Conservation (phyloP, 1,139 yeast genomes). For the Arxiozyma slooffiae region DNA sequence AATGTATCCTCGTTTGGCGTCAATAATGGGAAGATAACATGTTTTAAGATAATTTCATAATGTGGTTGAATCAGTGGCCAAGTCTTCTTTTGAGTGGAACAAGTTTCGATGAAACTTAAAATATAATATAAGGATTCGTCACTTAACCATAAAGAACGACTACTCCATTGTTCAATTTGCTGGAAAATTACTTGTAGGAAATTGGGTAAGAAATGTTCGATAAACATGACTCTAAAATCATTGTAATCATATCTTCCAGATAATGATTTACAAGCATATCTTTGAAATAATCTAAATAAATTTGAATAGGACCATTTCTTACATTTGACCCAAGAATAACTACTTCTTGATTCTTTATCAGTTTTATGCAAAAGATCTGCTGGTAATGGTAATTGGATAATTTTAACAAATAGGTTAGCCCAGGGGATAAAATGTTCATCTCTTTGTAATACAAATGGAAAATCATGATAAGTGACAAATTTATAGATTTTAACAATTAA, state of each 20-base stretch:
- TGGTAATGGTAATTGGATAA: slow-evolving; percentile 56
- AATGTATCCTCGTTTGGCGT: slow-evolving; percentile 61
- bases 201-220: slow-evolving; percentile 59
- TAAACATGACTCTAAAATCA: slow-evolving; percentile 41
- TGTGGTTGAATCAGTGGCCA: slow-evolving; percentile 70
- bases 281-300: slow-evolving; percentile 58
- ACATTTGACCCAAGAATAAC: slow-evolving; percentile 58
- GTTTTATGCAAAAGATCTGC: slow-evolving; percentile 35
- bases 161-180: slow-evolving; percentile 68
- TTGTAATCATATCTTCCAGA: slow-evolving; percentile 44
- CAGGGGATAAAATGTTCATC: slow-evolving; percentile 53
- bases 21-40: slow-evolving; percentile 69
- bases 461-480: slow-evolving; percentile 68
- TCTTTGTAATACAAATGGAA: slow-evolving; percentile 61
- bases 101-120: slow-evolving; percentile 60
- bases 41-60: slow-evolving; percentile 53
- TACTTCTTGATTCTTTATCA: slow-evolving; percentile 41
- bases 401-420: slow-evolving; percentile 67
- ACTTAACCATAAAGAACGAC: slow-evolving; percentile 57
- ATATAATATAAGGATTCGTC: slow-evolving; percentile 57
- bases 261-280: slow-evolving; percentile 54
- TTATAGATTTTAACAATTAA: slow-evolving; percentile 71
- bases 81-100: slow-evolving; percentile 54
- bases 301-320: slow-evolving; percentile 90
- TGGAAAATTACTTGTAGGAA: slow-evolving; percentile 53